Evolutionary conservation across 805 yeast genomes (phyloP).

Genomic region (Maudiozyma serrabonitensis): DNA sequence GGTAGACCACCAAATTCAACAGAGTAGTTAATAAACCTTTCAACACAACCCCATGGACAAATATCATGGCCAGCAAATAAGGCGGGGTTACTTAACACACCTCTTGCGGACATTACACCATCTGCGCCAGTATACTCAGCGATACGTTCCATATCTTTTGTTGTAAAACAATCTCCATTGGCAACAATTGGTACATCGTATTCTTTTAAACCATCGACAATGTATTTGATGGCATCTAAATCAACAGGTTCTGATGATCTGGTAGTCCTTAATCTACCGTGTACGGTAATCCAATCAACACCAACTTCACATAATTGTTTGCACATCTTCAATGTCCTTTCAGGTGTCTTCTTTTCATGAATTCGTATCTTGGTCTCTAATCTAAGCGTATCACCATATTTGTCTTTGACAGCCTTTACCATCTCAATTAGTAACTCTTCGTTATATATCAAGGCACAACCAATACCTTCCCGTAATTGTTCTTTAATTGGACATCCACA

Average conservation of each 20-base stretch:
- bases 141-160: constrained; percentile 56
- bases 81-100: constrained; percentile 78
- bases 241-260: constrained; percentile 79
- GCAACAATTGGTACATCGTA: constrained; percentile 82
- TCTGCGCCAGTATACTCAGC: constrained; percentile 63
- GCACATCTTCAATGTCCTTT: constrained; percentile 67
- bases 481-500: constrained; percentile 97
- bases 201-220: constrained; percentile 35
- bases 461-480: constrained; percentile 91
- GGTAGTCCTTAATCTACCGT: constrained; percentile 81
- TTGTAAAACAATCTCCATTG: constrained; percentile 84
- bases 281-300: constrained; percentile 88
- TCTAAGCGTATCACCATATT: constrained; percentile 61
- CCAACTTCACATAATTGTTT: constrained; percentile 72
- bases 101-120: constrained; percentile 95
- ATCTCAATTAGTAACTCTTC: constrained; percentile 71
- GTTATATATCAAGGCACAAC: constrained; percentile 86
- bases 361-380: constrained; percentile 89
- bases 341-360: constrained; percentile 48
- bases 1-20: constrained; percentile 73
- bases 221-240: constrained; percentile 64
- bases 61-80: constrained; percentile 61
- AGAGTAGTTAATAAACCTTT: constrained; percentile 68
- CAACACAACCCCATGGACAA: constrained; percentile 90
- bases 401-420: constrained; percentile 74